Base-by-base conservation (phyloP, 371 early-diverging fungal genomes). In the Rozella allomycis region DNA sequence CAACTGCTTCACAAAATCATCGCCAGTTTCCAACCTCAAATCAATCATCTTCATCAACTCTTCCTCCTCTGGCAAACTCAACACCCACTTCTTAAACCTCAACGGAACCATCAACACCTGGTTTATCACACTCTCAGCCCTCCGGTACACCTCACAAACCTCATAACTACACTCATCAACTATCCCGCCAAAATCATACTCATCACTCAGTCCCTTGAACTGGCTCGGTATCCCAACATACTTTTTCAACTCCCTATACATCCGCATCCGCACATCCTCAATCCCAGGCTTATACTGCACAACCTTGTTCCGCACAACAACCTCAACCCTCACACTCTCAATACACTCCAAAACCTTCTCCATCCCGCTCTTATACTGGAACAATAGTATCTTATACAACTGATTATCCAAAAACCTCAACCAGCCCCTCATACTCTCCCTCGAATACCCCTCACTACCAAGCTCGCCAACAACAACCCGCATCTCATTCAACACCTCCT, bases 181-280 rank as follows among this genome's bases (percentile, higher is more conserved):
- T 1, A 37, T 19, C 2, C 17, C 17, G 14, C 19, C 7, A 25
- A 25, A 58, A 10, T 58, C 50, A 18, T 41, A 23, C 6, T 31
- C 37, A 3, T 62, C 63, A 1, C 54, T 52, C 1, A 64, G 31
- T 7, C 56, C 52, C 23, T 49, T 46, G 37, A 61, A 61, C 0
- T 45, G 14, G 17, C 43, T 31, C 3, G 66, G 66, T 10, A 59
- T 44, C 29, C 54, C 57, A 33, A 65, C 58, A 34, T 59, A 47
- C 34, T 50, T 52, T 40, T 60, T 59, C 42, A 65, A 44, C 39
- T 65, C 66, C 1, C 58, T 40, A 36, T 58, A 65, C 40, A 59
- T 61, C 40, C 55, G 56, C 14, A 62, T 60, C 19, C 54, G 30
- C 26, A 65, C 45, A 33, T 65, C 62, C 34, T 65, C 66, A 33